Evolutionary conservation across 1,284 basidiomycete genomes (phyloP).

Genomic region (Ustilago loliicola): DNA sequence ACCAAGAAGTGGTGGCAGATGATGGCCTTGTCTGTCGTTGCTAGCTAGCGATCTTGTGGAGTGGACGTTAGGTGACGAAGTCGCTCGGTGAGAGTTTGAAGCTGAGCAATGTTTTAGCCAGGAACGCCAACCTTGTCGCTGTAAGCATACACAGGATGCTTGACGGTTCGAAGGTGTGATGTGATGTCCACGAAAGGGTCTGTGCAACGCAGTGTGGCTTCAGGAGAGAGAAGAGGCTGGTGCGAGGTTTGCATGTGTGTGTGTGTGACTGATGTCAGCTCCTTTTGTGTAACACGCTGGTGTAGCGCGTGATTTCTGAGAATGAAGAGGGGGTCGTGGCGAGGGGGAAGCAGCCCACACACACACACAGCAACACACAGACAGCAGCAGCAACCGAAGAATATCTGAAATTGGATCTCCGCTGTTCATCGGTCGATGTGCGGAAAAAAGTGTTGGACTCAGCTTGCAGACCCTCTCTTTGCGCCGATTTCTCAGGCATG

Average conservation of each 20-base stretch:
- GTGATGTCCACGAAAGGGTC: not conserved
- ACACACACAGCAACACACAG: not conserved
- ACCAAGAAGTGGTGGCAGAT: not conserved
- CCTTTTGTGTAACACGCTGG: slow-evolving; percentile 7
- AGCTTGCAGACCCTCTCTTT: not conserved
- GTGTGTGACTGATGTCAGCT: not conserved
- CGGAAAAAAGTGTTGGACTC: slow-evolving; percentile 9
- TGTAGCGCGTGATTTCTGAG: slow-evolving; percentile 11
- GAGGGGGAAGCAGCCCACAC: not conserved
- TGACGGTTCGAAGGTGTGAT: not conserved
- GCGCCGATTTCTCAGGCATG: not conserved
- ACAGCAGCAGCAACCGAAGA: not conserved
- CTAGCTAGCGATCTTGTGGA: not conserved
- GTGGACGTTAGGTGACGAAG: not conserved
- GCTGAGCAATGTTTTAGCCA: slow-evolving; percentile 7
- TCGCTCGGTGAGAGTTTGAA: not conserved
- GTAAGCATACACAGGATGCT: not conserved
- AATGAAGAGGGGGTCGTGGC: not conserved
- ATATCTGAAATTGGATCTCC: slow-evolving; percentile 3
- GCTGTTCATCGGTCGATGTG: slow-evolving; percentile 1
- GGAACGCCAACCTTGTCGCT: not conserved
- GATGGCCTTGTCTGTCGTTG: not conserved
- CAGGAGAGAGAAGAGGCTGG: not conserved
- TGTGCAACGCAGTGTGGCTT: slow-evolving; percentile 3
- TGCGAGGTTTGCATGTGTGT: not conserved